Base-by-base conservation (phyloP, 257 asterid species). In the Nicotiana attenuata region DNA sequence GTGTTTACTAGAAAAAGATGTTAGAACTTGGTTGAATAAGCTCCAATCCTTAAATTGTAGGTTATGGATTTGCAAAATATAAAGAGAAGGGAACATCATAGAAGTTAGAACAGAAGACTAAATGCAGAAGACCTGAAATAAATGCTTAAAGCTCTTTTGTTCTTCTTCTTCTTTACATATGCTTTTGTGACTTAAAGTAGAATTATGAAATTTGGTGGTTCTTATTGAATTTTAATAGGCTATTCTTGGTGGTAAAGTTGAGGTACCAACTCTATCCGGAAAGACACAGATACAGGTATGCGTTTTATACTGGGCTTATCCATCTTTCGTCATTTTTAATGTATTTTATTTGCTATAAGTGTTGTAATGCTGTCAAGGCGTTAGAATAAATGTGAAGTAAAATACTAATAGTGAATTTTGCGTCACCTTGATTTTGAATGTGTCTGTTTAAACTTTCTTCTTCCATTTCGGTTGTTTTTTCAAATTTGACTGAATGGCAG, bases 191-290 rank as follows among this genome's bases (percentile, higher is more conserved):
- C 41, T 73, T 73, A 47, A 47, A 73, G 60, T 73, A 73, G 79
- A 73, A 47, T 24, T 50, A 1, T 73, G 35, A 24, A 47, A 73
- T 45, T 7, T 73, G 15, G 41, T 47, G 24, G 61, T 73, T 38
- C 61, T 24, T 47, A 7, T 24, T 28, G 64, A 47, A 29, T 86
- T 81, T 69, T 83, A 17, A 84, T 91, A 96, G 98, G 98, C 99
- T 76, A 89, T 94, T 82, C 98, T 96, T 91, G 99, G 98, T 83
- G 99, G 98, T 82, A 83, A 87, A 80, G 83, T 94, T 83, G 96
- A 91, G 85, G 93, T 96, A 20, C 96, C 97, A 77, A 94, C 99
- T 81, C 88, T 96, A 55, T 85, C 90, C 73, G 98, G 97, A 86
- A 88, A 85, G 87, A 83, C 81, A 77, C 89, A 89, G 82, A 76